A percentile compares a stretch with the other conserved stretches of the same genome.
Evolutionary conservation across 306 rosid species (phyloP).

Genomic region (Casuarina equisetifolia): DNA sequence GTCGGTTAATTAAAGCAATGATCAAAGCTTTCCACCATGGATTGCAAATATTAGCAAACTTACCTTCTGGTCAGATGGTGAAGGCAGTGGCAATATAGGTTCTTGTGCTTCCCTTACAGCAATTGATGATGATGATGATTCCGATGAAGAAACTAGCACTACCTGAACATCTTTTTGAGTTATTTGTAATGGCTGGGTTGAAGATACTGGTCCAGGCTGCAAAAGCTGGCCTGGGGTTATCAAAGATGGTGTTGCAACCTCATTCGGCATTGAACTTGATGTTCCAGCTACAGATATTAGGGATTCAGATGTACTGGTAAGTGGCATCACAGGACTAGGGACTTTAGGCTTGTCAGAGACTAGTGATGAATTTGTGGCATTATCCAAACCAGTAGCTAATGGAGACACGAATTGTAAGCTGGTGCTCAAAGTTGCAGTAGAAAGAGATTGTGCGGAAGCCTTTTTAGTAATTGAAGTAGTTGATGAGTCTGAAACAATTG

Average conservation of each 20-base stretch:
- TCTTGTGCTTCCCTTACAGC: slow-evolving; percentile 17
- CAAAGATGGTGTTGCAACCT: slow-evolving; percentile 23
- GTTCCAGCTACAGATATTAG: background rate
- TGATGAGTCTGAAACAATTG: slow-evolving; percentile 24
- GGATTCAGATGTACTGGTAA: slow-evolving; percentile 20
- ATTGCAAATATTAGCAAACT: background rate
- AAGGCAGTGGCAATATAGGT: slow-evolving; percentile 35
- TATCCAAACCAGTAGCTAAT: slow-evolving; percentile 21
- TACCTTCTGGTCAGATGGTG: slow-evolving; percentile 29
- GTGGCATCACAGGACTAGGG: slow-evolving; percentile 9
- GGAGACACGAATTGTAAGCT: slow-evolving; percentile 20
- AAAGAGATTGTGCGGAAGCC: slow-evolving; percentile 18
- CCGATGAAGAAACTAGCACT: slow-evolving; percentile 23
- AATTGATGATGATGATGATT: background rate
- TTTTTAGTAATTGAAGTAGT: slow-evolving; percentile 21
- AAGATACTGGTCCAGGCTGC: slow-evolving; percentile 27
- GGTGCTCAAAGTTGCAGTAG: slow-evolving; percentile 16
- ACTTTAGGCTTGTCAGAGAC: slow-evolving; percentile 21
- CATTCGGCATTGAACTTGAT: slow-evolving; percentile 26
- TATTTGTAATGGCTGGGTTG: slow-evolving; percentile 9
- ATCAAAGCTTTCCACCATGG: background rate
- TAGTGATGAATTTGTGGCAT: slow-evolving; percentile 15
- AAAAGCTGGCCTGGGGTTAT: slow-evolving; percentile 36
- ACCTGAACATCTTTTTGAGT: slow-evolving; percentile 24
- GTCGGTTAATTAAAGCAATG: background rate